phyloP scores from a whole-genome alignment of 129 eudicot species.

The sunflower (Helianthus annuus) region HanXRQr2.0-SUNRISE NC_035442.2:6032353-6032852 shows the following conservation, averaged over 20 bases:
- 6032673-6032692: background rate
- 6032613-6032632: too few species aligned
- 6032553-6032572: background rate
- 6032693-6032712: background rate
- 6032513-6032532: background rate
- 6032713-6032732: conserved; percentile 1
- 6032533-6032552: background rate
- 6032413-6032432: background rate
- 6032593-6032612: too few species aligned
- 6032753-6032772: background rate
- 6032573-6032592: conserved; percentile 9
- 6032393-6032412: background rate
- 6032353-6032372: background rate
- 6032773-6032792: background rate
- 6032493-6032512: background rate
- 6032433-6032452: too few species aligned
- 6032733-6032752: background rate
- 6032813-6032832: conserved; percentile 6
- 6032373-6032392: background rate
- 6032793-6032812: background rate
- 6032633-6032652: too few species aligned
- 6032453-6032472: too few species aligned
- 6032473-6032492: background rate
- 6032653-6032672: too few species aligned
- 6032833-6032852: background rate